Conservation (phyloP, 192 early-diverging fungal genomes). For the Mortierella claussenii region DNA sequence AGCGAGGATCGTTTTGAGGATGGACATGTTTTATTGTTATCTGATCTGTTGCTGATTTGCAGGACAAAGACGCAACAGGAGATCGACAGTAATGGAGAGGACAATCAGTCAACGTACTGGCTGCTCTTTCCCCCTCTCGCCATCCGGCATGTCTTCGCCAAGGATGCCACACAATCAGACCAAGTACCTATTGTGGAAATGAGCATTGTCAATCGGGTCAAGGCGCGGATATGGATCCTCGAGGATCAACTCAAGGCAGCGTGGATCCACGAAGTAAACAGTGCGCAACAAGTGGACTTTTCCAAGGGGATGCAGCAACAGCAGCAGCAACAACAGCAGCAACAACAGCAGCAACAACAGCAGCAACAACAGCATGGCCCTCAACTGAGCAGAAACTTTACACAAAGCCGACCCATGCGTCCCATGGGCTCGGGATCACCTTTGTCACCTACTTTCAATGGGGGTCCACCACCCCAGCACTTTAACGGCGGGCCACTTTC, state of each 20-base stretch:
- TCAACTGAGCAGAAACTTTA: conserved; percentile 21
- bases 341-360: conserved; percentile 15
- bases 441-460: conserved; percentile 21
- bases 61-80: conserved; percentile 53
- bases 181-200: conserved; percentile 36
- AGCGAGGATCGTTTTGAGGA: conserved; percentile 34
- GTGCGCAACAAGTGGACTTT: conserved; percentile 30
- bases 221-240: conserved; percentile 30
- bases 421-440: conserved; percentile 37
- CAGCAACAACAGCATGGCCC: conserved; percentile 21
- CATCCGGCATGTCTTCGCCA: conserved; percentile 52
- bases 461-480: conserved; percentile 17
- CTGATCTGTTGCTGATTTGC: conserved; percentile 58
- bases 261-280: conserved; percentile 46
- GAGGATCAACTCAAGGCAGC: conserved; percentile 20
- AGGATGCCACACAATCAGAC: conserved; percentile 20
- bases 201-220: conserved; percentile 40
- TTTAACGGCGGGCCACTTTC: conserved; percentile 21
- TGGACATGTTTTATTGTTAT: conserved; percentile 54
- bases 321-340: conserved; percentile 12
- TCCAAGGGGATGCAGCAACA: conserved; percentile 15
- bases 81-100: conserved; percentile 29
- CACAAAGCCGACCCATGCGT: conserved; percentile 31
- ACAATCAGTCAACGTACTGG: conserved; percentile 28
- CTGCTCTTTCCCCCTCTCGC: conserved; percentile 62